These are phyloP conservation scores for Blastobotrys chiropterorum DNA, from an alignment of 805 yeast genomes.

Conservation along the genomic window DNA sequence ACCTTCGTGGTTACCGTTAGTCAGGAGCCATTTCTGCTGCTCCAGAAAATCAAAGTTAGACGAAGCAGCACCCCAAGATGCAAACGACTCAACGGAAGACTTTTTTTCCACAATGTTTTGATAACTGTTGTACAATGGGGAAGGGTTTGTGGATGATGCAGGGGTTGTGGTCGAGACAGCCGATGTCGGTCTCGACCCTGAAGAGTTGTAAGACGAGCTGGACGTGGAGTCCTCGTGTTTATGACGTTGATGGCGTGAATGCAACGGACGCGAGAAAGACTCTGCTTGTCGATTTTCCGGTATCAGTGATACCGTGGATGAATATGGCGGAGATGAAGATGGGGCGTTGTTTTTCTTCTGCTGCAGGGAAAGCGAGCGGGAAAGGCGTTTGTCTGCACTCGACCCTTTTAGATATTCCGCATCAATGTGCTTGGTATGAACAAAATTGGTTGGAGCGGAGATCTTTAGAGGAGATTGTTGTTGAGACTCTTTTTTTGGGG, in stretches of 20 bases:
- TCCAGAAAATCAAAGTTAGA: slow-evolving; percentile 23
- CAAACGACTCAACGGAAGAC: slow-evolving; percentile 10
- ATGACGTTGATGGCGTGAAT: background rate
- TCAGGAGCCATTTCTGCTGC: slow-evolving; percentile 23
- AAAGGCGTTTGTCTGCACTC: background rate
- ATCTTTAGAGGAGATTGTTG: slow-evolving; percentile 7
- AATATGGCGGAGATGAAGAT: background rate
- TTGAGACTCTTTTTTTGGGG: background rate
- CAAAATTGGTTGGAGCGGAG: slow-evolving; percentile 21
- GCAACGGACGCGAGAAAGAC: background rate
- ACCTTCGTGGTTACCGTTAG: background rate
- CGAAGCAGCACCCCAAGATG: slow-evolving; percentile 17
- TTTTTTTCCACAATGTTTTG: background rate
- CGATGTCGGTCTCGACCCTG: background rate
- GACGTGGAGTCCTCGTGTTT: slow-evolving; percentile 4
- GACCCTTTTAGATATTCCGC: slow-evolving; percentile 8
- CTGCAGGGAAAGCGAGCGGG: slow-evolving; percentile 1
- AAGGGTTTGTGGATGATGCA: background rate
- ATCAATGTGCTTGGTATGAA: slow-evolving; percentile 21
- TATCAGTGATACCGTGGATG: background rate
- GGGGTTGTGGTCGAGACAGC: background rate
- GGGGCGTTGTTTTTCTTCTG: background rate
- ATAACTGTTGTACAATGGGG: background rate
- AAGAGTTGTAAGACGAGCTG: background rate
- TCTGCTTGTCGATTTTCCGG: background rate